phyloP scores from a whole-genome alignment of 208 protist species.

The Angomonas deanei region DNA sequence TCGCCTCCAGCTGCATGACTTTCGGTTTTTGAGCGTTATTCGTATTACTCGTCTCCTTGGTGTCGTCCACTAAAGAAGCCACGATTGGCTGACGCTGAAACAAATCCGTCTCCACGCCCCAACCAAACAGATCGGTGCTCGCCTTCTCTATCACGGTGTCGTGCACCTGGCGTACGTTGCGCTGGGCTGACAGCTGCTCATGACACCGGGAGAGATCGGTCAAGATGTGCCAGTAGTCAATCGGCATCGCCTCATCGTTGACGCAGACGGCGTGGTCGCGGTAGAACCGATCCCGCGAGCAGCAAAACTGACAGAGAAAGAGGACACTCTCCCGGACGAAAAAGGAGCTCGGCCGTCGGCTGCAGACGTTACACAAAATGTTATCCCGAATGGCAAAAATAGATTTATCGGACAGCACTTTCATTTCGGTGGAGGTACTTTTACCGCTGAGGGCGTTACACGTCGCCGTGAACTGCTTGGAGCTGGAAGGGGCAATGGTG shows the following conservation, averaged over 20 bases:
- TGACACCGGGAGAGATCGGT: constrained; percentile 33
- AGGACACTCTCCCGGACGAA: constrained; percentile 56
- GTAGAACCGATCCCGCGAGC: constrained; percentile 72
- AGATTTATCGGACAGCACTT: constrained; percentile 31
- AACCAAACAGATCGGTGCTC: constrained; percentile 26
- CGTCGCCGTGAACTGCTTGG: too few relatives aligned
- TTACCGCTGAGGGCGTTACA: background rate
- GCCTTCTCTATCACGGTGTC: constrained; percentile 26
- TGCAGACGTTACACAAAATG: constrained; percentile 58
- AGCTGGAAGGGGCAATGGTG: background rate
- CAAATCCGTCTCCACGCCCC: constrained; percentile 15
- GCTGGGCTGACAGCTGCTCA: constrained; percentile 24
- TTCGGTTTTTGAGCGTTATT: too few relatives aligned
- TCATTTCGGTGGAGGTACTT: too few relatives aligned
- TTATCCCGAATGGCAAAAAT: constrained; percentile 41
- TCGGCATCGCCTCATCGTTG: constrained; percentile 71
- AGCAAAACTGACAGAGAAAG: constrained; percentile 80
- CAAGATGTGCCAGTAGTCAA: constrained; percentile 41
- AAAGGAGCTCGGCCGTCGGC: constrained; percentile 43
- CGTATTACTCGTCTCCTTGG: too few relatives aligned
- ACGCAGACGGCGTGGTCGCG: constrained; percentile 75
- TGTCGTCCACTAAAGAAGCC: too few relatives aligned
- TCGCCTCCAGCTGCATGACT: background rate
- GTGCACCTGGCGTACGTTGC: constrained; percentile 36
- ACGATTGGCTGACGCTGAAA: constrained; percentile 22